Percentiles rank a stretch among this genome's conserved stretches.
phyloP scores from a whole-genome alignment of 495 filamentous ascomycete species.

The Lasiosphaeriaceae sp. region DNA sequence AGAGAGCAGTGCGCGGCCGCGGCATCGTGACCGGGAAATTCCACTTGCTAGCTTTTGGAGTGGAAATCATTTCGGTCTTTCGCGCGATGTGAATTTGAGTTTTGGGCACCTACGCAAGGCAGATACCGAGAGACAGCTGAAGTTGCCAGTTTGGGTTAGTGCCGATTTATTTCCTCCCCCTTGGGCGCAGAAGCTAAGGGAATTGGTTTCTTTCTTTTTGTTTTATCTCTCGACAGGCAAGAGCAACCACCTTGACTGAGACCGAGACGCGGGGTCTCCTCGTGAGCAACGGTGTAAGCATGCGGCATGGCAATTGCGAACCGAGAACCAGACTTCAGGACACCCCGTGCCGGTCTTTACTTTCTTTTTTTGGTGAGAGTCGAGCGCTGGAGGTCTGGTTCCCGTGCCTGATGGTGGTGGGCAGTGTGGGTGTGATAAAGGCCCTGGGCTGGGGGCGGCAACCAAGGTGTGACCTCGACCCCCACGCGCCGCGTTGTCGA shows the following conservation, averaged over 20 bases:
- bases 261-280: neutral
- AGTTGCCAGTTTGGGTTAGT: neutral
- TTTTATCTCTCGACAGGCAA: too few species aligned
- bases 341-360: too few species aligned
- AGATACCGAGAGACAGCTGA: neutral
- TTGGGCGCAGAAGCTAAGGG: too few species aligned
- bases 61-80: neutral
- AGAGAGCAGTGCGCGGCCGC: too few species aligned
- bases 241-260: neutral
- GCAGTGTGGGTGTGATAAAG: conserved; percentile 3
- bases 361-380: neutral
- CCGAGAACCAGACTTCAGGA: neutral
- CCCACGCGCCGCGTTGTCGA: conserved; percentile 5
- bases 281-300: neutral
- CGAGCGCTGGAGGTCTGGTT: neutral
- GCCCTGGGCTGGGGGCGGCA: neutral
- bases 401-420: neutral
- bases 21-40: neutral
- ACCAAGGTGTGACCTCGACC: neutral
- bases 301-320: neutral
- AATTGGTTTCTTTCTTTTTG: neutral
- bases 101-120: neutral
- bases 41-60: neutral
- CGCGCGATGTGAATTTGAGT: neutral
- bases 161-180: neutral